phyloP scores from a whole-genome alignment of 176 grass and related monocot species.

The Musa beccarii region DNA sequence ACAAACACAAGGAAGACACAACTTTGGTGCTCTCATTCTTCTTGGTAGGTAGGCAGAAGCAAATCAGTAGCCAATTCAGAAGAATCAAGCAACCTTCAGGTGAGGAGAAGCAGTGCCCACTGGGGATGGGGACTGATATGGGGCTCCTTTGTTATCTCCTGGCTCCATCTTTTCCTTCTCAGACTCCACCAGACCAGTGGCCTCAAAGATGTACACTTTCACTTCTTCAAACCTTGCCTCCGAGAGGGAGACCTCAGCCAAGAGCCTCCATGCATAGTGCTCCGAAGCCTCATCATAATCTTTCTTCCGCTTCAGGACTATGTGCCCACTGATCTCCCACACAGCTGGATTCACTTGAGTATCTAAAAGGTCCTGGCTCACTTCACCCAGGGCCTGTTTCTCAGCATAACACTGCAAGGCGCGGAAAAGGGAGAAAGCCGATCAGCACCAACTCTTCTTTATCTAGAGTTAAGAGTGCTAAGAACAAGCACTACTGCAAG shows the following conservation, averaged over 20 bases:
- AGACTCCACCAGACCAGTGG: slow-evolving; percentile 37
- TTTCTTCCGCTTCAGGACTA: slow-evolving; percentile 65
- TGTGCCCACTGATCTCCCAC: slow-evolving; percentile 98
- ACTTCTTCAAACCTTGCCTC: slow-evolving; percentile 85
- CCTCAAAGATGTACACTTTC: slow-evolving; percentile 66
- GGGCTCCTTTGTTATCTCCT: slow-evolving; percentile 13
- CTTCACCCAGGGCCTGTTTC: slow-evolving; percentile 87
- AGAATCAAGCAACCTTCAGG: slow-evolving; percentile 65
- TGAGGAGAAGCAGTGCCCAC: slow-evolving; percentile 1
- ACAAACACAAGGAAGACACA: no score
- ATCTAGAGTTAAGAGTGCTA: no score
- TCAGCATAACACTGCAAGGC: slow-evolving; percentile 65
- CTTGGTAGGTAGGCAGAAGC: no score
- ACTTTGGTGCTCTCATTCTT: no score
- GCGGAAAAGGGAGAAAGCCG: neutral
- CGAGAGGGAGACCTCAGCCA: slow-evolving; percentile 78
- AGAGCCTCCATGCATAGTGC: slow-evolving; percentile 57
- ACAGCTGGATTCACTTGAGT: slow-evolving; percentile 93
- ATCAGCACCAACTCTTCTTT: no score
- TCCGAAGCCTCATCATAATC: slow-evolving; percentile 80
- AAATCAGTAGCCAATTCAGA: neutral
- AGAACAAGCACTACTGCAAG: no score
- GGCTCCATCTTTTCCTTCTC: slow-evolving; percentile 19
- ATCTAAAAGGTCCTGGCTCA: slow-evolving; percentile 74
- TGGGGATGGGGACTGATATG: slow-evolving; percentile 8